Evolutionary conservation across 352 stramenopile species (phyloP).

Genomic region (Aphanomyces invadans): DNA sequence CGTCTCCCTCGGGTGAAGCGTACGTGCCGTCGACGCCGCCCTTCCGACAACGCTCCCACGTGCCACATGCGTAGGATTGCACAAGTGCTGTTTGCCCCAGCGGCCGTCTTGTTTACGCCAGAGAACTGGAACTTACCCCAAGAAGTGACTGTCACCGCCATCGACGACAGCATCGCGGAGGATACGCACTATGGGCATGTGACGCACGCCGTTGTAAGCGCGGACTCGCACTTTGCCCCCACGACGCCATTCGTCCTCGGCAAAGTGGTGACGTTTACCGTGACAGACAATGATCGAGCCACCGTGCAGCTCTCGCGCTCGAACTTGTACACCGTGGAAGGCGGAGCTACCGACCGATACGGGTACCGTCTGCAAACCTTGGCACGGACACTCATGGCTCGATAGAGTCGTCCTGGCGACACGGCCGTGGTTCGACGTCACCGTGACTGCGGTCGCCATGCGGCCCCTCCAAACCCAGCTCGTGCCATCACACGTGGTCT

Average conservation of each 20-base stretch:
- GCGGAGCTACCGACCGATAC: conserved; percentile 47
- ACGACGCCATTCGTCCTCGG: conserved; percentile 54
- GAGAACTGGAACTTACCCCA: conserved; percentile 67
- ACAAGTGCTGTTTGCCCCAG: conserved; percentile 4
- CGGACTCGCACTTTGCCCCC: conserved; percentile 50
- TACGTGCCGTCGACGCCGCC: not conserved
- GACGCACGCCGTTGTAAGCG: conserved; percentile 36
- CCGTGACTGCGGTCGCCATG: conserved; percentile 37
- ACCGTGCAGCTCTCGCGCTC: conserved; percentile 43
- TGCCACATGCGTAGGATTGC: conserved; percentile 1
- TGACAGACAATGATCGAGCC: conserved; percentile 59
- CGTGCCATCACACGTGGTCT: conserved; percentile 30
- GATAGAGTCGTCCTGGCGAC: conserved; percentile 41
- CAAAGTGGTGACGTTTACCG: conserved; percentile 49
- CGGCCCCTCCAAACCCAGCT: conserved; percentile 39
- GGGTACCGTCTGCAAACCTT: conserved; percentile 3
- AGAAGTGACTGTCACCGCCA: conserved; percentile 39
- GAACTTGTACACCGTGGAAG: conserved; percentile 56
- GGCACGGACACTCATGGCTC: not conserved
- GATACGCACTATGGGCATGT: conserved; percentile 54
- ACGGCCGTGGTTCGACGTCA: conserved; percentile 49
- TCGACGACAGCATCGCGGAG: conserved; percentile 53
- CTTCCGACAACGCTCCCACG: not conserved
- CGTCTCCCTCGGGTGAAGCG: not conserved
- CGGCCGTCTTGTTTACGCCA: conserved; percentile 25